A percentile compares a stretch with the other conserved stretches of the same genome.
phyloP scores from a whole-genome alignment of 768 basidiomycete species.

The Pisolithus marmoratus region DNA sequence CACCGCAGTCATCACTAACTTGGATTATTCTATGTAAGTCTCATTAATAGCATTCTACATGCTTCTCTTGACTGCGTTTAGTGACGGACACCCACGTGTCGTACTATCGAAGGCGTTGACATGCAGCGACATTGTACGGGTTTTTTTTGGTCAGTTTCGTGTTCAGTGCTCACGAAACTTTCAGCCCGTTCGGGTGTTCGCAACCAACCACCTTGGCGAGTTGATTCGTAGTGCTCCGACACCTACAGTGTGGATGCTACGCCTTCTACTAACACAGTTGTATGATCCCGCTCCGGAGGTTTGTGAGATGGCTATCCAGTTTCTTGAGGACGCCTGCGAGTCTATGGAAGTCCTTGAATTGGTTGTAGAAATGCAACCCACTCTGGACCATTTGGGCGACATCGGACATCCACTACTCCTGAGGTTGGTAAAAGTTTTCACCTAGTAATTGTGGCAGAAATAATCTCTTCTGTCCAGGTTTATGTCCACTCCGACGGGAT shows the following conservation, averaged over 20 bases:
- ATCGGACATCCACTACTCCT: slow-evolving; percentile 84
- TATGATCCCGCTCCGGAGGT: slow-evolving; percentile 92
- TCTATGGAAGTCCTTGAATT: slow-evolving; percentile 76
- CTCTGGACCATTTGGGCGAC: slow-evolving; percentile 91
- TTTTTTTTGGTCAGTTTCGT: background rate
- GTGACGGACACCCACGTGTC: slow-evolving; percentile 92
- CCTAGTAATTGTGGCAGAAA: background rate
- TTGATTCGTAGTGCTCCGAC: slow-evolving; percentile 60
- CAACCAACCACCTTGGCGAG: slow-evolving; percentile 81
- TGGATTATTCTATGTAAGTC: slow-evolving; percentile 85
- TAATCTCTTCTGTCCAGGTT: slow-evolving; percentile 49
- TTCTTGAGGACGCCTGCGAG: slow-evolving; percentile 87
- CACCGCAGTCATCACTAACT: slow-evolving; percentile 82
- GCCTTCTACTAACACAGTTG: slow-evolving; percentile 88
- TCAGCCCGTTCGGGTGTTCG: slow-evolving; percentile 82
- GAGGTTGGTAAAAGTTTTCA: slow-evolving; percentile 45
- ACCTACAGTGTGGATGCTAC: slow-evolving; percentile 83
- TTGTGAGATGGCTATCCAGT: slow-evolving; percentile 83
- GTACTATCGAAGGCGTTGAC: slow-evolving; percentile 92
- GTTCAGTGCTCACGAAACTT: background rate
- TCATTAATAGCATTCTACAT: background rate
- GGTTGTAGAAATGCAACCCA: slow-evolving; percentile 93
- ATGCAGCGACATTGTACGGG: slow-evolving; percentile 76
- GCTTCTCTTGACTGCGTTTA: slow-evolving; percentile 26
- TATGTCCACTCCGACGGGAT: slow-evolving; percentile 90